Evolutionary conservation across 306 rosid species (phyloP).

Genomic region (Acacia acuminata): DNA sequence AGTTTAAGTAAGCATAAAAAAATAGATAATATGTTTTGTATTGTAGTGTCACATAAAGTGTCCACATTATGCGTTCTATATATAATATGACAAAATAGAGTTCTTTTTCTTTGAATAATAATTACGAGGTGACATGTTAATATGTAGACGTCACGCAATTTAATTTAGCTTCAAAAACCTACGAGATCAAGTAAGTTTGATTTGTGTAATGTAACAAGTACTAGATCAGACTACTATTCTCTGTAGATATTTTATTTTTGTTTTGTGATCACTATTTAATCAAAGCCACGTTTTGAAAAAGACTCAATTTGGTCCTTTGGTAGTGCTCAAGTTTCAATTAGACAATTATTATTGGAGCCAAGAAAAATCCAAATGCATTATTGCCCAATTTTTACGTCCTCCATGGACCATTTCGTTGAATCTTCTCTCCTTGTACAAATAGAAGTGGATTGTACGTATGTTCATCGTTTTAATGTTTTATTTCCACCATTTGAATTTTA

Average conservation of each 20-base stretch:
- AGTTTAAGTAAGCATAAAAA: neutral
- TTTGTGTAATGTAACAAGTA: neutral
- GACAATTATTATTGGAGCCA: neutral
- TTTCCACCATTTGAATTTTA: neutral
- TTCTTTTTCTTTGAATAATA: neutral
- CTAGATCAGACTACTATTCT: neutral
- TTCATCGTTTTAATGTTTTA: neutral
- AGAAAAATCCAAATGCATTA: constrained; percentile 14
- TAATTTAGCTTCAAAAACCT: constrained; percentile 21
- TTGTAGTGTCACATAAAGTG: neutral
- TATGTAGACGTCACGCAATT: neutral
- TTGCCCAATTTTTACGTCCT: constrained; percentile 11
- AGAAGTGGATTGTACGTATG: neutral
- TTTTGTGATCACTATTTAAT: constrained; percentile 5
- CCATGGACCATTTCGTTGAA: constrained; percentile 20
- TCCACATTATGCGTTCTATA: neutral
- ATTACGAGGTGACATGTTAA: neutral
- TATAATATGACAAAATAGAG: neutral
- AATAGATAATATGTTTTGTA: neutral
- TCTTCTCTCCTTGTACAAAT: neutral
- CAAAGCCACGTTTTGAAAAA: constrained; percentile 16
- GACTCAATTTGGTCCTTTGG: neutral
- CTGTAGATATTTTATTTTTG: constrained; percentile 15
- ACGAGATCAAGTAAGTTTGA: neutral
- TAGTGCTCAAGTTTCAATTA: neutral